A percentile compares a stretch with the other conserved stretches of the same genome.
Evolutionary conservation across 2,329 filamentous ascomycete species (phyloP).

Genomic region (Trematosphaeria pertusa): DNA sequence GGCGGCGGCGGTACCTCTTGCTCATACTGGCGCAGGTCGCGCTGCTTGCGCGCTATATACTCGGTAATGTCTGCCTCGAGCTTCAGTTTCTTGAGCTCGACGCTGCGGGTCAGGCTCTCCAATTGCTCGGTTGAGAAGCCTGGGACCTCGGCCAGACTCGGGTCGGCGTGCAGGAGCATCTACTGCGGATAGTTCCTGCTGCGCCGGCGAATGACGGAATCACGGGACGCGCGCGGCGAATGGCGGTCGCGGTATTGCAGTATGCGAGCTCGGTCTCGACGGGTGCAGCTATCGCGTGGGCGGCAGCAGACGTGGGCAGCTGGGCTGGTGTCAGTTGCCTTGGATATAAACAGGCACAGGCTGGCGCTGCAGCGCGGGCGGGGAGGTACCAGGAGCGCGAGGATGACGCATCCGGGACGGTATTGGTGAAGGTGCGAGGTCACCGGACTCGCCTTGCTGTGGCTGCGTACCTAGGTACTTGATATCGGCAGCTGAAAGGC

Average conservation of each 20-base stretch:
- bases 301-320: slow-evolving; percentile 16
- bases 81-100: slow-evolving; percentile 44
- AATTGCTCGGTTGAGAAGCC: slow-evolving; percentile 42
- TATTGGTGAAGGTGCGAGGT: slow-evolving; percentile 22
- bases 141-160: slow-evolving; percentile 41
- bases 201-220: slow-evolving; percentile 18
- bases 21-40: slow-evolving; percentile 39
- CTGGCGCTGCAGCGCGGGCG: slow-evolving; percentile 15
- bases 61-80: slow-evolving; percentile 45
- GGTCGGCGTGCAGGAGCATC: slow-evolving; percentile 40
- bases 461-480: background rate
- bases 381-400: slow-evolving; percentile 33
- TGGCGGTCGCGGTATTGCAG: slow-evolving; percentile 13
- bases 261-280: slow-evolving; percentile 4
- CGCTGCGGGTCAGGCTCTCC: slow-evolving; percentile 37
- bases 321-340: slow-evolving; percentile 23
- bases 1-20: slow-evolving; percentile 34
- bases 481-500: slow-evolving; percentile 3
- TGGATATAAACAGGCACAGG: slow-evolving; percentile 12
- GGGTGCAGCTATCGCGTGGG: slow-evolving; percentile 9
- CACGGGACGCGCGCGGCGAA: slow-evolving; percentile 13
- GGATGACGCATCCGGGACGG: slow-evolving; percentile 40
- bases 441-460: slow-evolving; percentile 15
- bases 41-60: slow-evolving; percentile 44
- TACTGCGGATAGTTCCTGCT: slow-evolving; percentile 17